Conservation (phyloP, 345 rosid species). For the Erysimum cheiranthoides region DNA sequence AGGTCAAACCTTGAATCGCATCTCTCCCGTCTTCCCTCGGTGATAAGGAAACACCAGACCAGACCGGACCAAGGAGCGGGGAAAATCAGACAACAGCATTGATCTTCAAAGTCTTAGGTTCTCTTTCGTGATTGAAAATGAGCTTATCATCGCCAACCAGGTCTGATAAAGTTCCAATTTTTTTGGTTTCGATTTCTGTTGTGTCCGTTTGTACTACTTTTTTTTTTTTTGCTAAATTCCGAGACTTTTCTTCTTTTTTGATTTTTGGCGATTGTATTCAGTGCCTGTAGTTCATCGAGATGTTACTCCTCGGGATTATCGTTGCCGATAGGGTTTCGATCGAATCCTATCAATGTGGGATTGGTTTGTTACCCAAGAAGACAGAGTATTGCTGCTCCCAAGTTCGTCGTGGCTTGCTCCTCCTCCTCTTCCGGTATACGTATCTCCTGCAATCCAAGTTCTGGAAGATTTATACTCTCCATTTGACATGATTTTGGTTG, state of each 20-base stretch:
- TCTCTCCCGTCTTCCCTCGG: conserved; percentile 33
- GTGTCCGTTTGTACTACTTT: neutral
- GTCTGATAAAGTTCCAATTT: conserved; percentile 22
- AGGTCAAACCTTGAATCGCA: conserved; percentile 31
- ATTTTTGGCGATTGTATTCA: conserved; percentile 14
- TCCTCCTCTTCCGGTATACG: conserved; percentile 45
- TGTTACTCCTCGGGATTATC: conserved; percentile 49
- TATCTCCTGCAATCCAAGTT: neutral
- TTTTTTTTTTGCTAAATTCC: conserved; percentile 1
- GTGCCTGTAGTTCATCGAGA: conserved; percentile 54
- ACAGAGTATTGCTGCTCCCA: conserved; percentile 35
- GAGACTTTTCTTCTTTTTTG: conserved; percentile 5
- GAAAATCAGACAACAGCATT: conserved; percentile 26
- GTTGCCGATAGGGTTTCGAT: conserved; percentile 51
- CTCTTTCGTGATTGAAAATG: conserved; percentile 29
- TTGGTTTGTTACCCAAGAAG: conserved; percentile 44
- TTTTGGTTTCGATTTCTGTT: neutral
- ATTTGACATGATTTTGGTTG: neutral
- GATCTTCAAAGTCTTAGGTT: conserved; percentile 7
- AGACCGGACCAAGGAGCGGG: conserved; percentile 35
- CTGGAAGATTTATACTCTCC: neutral
- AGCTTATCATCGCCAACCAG: conserved; percentile 47
- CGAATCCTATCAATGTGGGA: conserved; percentile 46
- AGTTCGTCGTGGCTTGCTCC: conserved; percentile 54
- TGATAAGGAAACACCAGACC: conserved; percentile 43